These are phyloP conservation scores for Naegleria fowleri DNA, from an alignment of 208 protist species.

Conservation along the genomic window DNA sequence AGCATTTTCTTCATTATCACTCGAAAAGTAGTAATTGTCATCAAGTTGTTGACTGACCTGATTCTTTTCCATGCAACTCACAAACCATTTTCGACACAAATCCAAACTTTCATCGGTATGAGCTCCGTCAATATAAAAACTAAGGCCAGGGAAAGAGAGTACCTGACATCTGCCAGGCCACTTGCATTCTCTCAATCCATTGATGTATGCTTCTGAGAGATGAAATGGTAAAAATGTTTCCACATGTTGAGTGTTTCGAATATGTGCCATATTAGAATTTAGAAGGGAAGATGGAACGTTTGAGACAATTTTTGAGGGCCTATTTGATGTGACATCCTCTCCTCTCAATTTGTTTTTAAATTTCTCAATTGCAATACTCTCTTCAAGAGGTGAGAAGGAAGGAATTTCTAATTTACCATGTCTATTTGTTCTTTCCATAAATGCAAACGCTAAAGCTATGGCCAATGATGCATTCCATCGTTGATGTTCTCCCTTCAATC, in stretches of 20 bases:
- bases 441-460: background rate
- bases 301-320: background rate
- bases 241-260: background rate
- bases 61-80: background rate
- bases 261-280: background rate
- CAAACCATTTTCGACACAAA: background rate
- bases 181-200: background rate
- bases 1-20: background rate
- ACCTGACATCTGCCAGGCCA: background rate
- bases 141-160: background rate
- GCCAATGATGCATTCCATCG: background rate
- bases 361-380: background rate
- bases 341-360: background rate
- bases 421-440: background rate
- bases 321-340: background rate
- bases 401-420: background rate
- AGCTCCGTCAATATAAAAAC: constrained; percentile 21
- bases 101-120: constrained; percentile 10
- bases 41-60: background rate
- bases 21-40: too few species aligned
- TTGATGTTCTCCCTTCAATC: constrained; percentile 3
- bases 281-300: background rate
- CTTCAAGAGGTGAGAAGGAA: background rate
- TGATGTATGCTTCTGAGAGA: background rate
- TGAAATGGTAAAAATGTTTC: background rate